phyloP scores from a whole-genome alignment of 306 rosid species.

The Lablab purpureus region DNA sequence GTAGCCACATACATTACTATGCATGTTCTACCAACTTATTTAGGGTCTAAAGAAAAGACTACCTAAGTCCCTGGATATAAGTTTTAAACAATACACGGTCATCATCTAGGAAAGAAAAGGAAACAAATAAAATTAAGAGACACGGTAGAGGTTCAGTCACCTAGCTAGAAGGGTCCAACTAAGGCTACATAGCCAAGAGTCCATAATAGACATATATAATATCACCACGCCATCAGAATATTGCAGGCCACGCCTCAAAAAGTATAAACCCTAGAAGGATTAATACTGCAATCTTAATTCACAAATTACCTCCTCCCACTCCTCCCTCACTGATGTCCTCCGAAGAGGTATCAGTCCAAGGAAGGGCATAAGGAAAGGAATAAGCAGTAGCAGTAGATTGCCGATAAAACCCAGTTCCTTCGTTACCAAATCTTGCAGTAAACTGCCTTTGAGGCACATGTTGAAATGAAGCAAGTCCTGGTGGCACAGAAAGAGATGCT shows the following conservation, averaged over 20 bases:
- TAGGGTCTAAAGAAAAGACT: slow-evolving; percentile 45
- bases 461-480: slow-evolving; percentile 47
- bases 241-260: slow-evolving; percentile 48
- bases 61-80: slow-evolving; percentile 30
- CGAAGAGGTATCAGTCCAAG: slow-evolving; percentile 67
- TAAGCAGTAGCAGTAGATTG: slow-evolving; percentile 50
- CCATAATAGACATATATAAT: slow-evolving; percentile 47
- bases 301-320: slow-evolving; percentile 57
- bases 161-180: slow-evolving; percentile 52
- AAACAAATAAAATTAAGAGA: slow-evolving; percentile 40
- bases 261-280: slow-evolving; percentile 63
- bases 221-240: slow-evolving; percentile 46
- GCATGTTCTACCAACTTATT: slow-evolving; percentile 57
- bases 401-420: slow-evolving; percentile 57
- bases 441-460: slow-evolving; percentile 46
- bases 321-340: slow-evolving; percentile 62
- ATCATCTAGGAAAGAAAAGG: slow-evolving; percentile 24
- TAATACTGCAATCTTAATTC: slow-evolving; percentile 42
- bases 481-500: slow-evolving; percentile 49
- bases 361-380: slow-evolving; percentile 64
- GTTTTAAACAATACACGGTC: slow-evolving; percentile 30
- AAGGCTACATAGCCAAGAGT: slow-evolving; percentile 51
- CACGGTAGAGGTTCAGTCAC: slow-evolving; percentile 38
- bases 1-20: slow-evolving; percentile 47
- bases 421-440: slow-evolving; percentile 49